Evolutionary conservation across 2,329 filamentous ascomycete genomes (phyloP), one percentile per base, ranked within the genome.

Genomic region (Fusarium proliferatum): DNA sequence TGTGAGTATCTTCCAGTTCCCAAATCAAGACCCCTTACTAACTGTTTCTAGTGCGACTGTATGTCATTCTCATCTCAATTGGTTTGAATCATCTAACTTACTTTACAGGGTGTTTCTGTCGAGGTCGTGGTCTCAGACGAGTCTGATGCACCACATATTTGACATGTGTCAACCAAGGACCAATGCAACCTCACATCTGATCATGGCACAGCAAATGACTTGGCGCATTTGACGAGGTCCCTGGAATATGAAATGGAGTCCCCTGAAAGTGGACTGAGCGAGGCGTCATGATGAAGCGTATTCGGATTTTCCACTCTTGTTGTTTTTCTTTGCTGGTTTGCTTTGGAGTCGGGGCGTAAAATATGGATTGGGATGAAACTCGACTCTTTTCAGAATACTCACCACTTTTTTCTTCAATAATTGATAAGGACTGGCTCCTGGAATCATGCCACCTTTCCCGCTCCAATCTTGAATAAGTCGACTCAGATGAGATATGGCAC

Each of bases 11-110:
- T 41, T 34, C 36, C 5, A 28, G 15, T 16, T 23, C 7, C 13
- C 21, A 39, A 7, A 21, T 8, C n/a, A 39, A 48, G 42, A 64
- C 21, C 13, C 19, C 43, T 52, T 68, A 69, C 82, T 84, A 77
- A 85, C 76, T 13, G 28, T 41, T 15, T 33, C 36, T 61, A 87
- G 85, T 87, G 86, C 71, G 86, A 87, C 61, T 87, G 85, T 87
- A 83, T 63, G 83, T 67, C 4, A 30, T 53, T 28, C 19, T 15
- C 17, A 21, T 4, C 19, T 21, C 28, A 30, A 30, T 33, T 33
- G 30, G 30, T 46, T 33, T 39, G 15, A 41, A 57, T 21, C 19
- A 26, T 23, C 69, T 75, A 57, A 74, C 69, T 60, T 63, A 41
- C 65, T 48, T 26, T 26, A 65, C 26, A 81, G 79, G 80, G 80